Base-by-base conservation (phyloP, 805 yeast genomes). In the Isabelozyma heimii region DNA sequence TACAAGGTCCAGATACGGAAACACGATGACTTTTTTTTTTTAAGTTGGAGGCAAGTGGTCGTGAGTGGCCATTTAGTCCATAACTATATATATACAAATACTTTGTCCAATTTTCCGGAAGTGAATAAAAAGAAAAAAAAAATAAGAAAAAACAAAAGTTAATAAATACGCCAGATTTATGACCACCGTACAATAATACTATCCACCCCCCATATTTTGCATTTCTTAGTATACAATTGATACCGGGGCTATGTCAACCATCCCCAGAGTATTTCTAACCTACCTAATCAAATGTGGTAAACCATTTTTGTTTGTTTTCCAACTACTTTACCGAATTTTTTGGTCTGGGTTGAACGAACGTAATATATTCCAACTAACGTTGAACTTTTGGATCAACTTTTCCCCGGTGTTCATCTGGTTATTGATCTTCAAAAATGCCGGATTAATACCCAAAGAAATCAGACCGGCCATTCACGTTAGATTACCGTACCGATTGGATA, bases 401-500 rank as follows among this genome's bases (percentile, higher is more conserved):
- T 60, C 73, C 1, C 83, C 82, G 0, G 76, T 83, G 2, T 66
- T 79, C 37, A 55, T 75, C 16, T 83, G 88, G 88, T 64, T 84
- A 40, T 48, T 63, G 38, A 75, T 81, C 17, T 84, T 83, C 66
- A 79, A 82, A 60, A 75, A 82, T 56, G 87, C 88, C 1, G 82
- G 82, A 1, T 38, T 69, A 2, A 81, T 84, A 26, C 89, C 90
- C 8, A 73, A 67, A 26, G 65, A 65, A 5, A 70, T 76, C 53
- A 69, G 89, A 48, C 90, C 89, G 0, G 51, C 52, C 1, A 84
- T 84, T 47, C 77, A 77, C 55, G 84, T 81, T 42, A 69, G 74
- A 46, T 57, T 79, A 27, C 73, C 79, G 8, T 73, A 66, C 46
- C 64, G 66, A 42, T 53, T 64, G 55, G 89, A 72, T 64, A 52